Evolutionary conservation across 1,284 basidiomycete species (phyloP).

Genomic region (Xanthoconium separans): DNA sequence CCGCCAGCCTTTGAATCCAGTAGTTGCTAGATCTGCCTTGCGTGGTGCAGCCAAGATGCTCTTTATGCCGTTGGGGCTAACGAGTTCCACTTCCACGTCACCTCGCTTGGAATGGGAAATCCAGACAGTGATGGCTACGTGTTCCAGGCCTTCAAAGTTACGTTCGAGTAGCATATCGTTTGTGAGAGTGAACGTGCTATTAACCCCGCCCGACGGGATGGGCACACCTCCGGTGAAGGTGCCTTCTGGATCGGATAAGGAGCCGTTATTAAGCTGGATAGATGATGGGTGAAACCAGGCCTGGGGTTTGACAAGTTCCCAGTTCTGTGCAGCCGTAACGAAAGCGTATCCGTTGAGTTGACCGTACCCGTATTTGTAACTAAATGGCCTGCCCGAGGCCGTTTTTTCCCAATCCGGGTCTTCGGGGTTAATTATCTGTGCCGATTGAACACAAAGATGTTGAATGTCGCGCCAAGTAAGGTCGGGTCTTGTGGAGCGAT

Average conservation of each 20-base stretch:
- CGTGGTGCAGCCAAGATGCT: slow-evolving; percentile 83
- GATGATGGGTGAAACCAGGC: slow-evolving; percentile 82
- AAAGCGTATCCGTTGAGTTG: slow-evolving; percentile 83
- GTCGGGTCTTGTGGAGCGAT: slow-evolving; percentile 44
- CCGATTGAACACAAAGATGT: slow-evolving; percentile 82
- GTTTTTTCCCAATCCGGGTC: slow-evolving; percentile 96
- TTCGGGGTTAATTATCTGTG: slow-evolving; percentile 78
- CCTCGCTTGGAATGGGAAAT: slow-evolving; percentile 86
- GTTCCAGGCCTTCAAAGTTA: slow-evolving; percentile 90
- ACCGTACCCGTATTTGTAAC: slow-evolving; percentile 98
- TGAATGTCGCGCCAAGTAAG: slow-evolving; percentile 98
- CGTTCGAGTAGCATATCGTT: slow-evolving; percentile 65
- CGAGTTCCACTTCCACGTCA: slow-evolving; percentile 89
- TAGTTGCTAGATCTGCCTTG: slow-evolving; percentile 62
- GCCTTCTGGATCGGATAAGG: slow-evolving; percentile 53
- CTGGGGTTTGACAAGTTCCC: slow-evolving; percentile 93
- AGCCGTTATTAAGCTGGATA: slow-evolving; percentile 65
- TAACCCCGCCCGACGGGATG: slow-evolving; percentile 70
- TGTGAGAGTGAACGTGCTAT: slow-evolving; percentile 70
- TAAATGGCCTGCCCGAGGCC: slow-evolving; percentile 77
- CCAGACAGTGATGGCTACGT: slow-evolving; percentile 93
- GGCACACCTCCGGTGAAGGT: slow-evolving; percentile 61
- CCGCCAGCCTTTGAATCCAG: slow-evolving; percentile 90
- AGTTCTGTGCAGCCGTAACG: slow-evolving; percentile 79
- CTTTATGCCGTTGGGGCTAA: slow-evolving; percentile 83